Base-by-base conservation (phyloP, 805 yeast genomes). In the Lachancea waltii region DNA sequence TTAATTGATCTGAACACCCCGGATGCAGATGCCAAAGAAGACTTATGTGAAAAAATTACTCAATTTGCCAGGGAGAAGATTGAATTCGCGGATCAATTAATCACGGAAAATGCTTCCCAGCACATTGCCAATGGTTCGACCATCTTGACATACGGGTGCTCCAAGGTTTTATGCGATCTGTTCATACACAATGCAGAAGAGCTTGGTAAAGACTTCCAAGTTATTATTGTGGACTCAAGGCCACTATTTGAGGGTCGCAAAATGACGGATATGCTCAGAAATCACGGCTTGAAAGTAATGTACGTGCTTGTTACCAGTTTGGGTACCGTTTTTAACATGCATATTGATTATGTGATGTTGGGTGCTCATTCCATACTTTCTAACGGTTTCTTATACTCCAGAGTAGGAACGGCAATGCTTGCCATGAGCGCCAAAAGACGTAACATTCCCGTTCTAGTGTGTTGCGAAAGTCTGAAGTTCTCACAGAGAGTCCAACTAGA, bases 281-380 rank as follows among this genome's bases (percentile, higher is more conserved):
- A 68, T 5, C 67, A 67, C 16, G 85, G 86, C 27, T 69, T 92
- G 38, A 78, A 79, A 49, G 69, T 65, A 36, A 81, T 85, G 35
- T 92, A 92, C 54, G 84, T 82, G 15, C 65, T 87, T 46, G 75
- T 92, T 43, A 81, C 79, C 38, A 81, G 95, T 14, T 67, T 92
- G 35, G 75, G 89, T 3, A 78, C 92, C 18, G 79, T 86, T 7
- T 71, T 92, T 51, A 83, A 81, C 49, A 87, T 85, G 58, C 54
- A 56, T 33, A 90, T 92, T 23, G 92, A 92, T 50, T 81, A 83
- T 48, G 95, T 92, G 5, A 82, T 92, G 60, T 68, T 92, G 24
- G 98, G 98, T 11, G 97, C 97, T 0, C 97, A 92, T 58, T 94
- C 97, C 22, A 87, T 92, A 85, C 71, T 92, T 41, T 86, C 97